phyloP scores from a whole-genome alignment of 2,329 filamentous ascomycete genomes.

The Xylariaceae sp. region DNA sequence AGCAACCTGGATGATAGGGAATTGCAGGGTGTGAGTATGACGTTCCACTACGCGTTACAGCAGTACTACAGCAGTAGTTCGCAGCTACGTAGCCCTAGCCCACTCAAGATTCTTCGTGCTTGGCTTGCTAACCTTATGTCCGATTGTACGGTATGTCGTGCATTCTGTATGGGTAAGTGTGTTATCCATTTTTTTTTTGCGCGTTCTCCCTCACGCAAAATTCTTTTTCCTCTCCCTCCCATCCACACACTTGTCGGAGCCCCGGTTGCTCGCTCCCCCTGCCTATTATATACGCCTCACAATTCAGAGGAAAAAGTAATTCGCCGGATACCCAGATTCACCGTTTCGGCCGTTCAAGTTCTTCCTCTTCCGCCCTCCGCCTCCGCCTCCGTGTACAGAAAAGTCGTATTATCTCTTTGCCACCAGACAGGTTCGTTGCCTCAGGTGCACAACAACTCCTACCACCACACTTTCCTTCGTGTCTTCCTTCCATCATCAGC shows the following conservation, averaged over 20 bases:
- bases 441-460: not conserved
- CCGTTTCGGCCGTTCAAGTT: slow-evolving; percentile 16
- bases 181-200: not conserved
- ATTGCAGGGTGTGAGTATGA: no score
- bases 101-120: no score
- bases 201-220: slow-evolving; percentile 19
- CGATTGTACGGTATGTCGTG: not conserved
- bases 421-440: not conserved
- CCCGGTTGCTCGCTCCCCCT: no score
- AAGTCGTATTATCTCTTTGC: not conserved
- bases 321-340: slow-evolving; percentile 14
- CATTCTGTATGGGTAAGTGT: not conserved
- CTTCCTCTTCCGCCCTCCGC: slow-evolving; percentile 19
- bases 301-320: slow-evolving; percentile 19
- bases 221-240: slow-evolving; percentile 26
- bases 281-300: no score
- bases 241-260: slow-evolving; percentile 7
- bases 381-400: slow-evolving; percentile 5
- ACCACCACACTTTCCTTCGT: no score
- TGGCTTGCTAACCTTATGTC: no score
- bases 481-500: no score
- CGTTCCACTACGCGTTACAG: not conserved
- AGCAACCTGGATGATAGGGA: no score
- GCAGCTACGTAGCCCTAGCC: not conserved
- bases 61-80: not conserved